These are phyloP conservation scores for Annulohypoxylon truncatum DNA, from an alignment of 2,329 filamentous ascomycete species.

Conservation along the genomic window DNA sequence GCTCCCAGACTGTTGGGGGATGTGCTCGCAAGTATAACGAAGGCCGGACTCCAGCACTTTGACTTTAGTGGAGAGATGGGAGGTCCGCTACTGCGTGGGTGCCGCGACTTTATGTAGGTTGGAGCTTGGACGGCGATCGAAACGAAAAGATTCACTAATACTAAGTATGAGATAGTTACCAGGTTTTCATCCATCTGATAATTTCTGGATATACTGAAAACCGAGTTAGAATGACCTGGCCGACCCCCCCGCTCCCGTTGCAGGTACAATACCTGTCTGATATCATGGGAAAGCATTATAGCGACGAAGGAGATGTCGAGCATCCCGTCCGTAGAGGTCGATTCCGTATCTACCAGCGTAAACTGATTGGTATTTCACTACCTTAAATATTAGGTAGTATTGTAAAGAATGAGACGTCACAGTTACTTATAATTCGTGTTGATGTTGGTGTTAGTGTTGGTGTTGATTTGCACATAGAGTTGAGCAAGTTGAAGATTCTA, in stretches of 20 bases:
- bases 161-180: background rate
- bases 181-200: background rate
- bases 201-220: background rate
- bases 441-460: no score
- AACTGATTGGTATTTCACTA: no score
- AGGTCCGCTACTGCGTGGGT: background rate
- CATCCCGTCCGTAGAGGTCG: background rate
- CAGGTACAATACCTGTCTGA: background rate
- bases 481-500: no score
- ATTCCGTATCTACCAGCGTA: background rate
- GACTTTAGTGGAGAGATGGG: background rate
- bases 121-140: background rate
- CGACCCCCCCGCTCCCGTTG: background rate
- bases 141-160: background rate
- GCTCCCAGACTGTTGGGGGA: background rate
- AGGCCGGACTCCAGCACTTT: background rate
- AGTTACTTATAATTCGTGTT: no score
- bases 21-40: background rate
- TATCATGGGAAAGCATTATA: background rate
- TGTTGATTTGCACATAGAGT: no score
- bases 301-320: no score
- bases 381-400: no score
- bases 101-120: constrained; percentile 11
- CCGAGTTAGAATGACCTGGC: background rate
- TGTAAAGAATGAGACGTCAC: no score